Evolutionary conservation across 2,329 filamentous ascomycete genomes (phyloP), one percentile per base, ranked within the genome.

Genomic region (Fusarium metavorans): DNA sequence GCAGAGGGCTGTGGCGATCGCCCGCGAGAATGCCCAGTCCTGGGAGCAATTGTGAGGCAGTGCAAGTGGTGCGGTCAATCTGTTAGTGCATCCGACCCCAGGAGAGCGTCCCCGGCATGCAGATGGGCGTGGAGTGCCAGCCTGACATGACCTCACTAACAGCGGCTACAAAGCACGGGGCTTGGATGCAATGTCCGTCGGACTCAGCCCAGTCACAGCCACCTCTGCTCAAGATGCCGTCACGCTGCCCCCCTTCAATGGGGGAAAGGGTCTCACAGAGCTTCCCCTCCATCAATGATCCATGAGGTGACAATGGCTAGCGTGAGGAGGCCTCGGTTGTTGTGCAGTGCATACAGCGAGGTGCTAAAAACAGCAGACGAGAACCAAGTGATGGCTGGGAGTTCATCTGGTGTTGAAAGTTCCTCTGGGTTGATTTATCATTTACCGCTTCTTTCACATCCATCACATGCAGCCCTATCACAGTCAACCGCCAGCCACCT

Each of bases 161-260:
- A 72, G 32, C n/a, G 4, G 35, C 39, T 73, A 66, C 71, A 54
- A 39, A 50, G 58, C 59, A 54, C 48, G 27, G 48, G 48, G 48
- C 41, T 65, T 68, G 23, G 63, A 41, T 63, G 65, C 64, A 41
- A 61, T 64, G 20, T 50, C 72, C 62, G 58, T 59, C 37, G 64
- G 58, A 73, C 72, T 73, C 72, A 70, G 72, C 72, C 72, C 65
- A 62, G 66, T 50, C 58, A 74, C 62, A 72, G 72, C 72, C 72
- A 74, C 71, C 52, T 27, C 66, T 45, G 30, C 37, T 56, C 56
- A 65, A 67, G 63, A 68, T 70, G 37, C 57, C 56, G 57, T 69
- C 67, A 70, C 64, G 54, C 35, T 57, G 43, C 34, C 52, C 45
- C 64, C 25, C 37, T 39, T 37, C 30, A 13, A 34, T 45, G 27